Conservation (phyloP, 75 land plant genomes). For the Isoetes taiwanensis region DNA sequence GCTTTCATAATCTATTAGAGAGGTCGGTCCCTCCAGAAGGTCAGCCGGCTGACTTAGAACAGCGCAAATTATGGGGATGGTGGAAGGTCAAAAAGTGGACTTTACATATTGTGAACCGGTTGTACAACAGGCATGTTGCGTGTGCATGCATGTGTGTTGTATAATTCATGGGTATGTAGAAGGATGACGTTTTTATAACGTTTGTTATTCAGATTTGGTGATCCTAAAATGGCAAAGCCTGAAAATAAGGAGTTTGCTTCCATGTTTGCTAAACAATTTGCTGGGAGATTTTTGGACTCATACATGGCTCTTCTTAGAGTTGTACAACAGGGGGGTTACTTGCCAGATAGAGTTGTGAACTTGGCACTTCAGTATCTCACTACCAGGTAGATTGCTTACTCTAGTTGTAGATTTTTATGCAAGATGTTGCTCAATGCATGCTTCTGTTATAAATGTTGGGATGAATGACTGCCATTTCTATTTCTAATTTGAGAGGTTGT, state of each 20-base stretch:
- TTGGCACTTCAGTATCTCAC: constrained; percentile 86
- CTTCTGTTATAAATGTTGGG: no score
- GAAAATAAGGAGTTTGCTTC: constrained; percentile 93
- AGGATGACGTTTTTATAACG: no score
- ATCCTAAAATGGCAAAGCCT: constrained; percentile 77
- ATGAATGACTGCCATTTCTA: no score
- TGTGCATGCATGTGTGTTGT: no score
- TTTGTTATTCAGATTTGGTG: constrained; percentile 66
- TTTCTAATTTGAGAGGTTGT: no score
- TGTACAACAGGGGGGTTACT: constrained; percentile 70
- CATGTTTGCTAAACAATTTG: constrained; percentile 80
- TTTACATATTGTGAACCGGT: constrained; percentile 79
- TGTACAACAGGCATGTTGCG: constrained; percentile 88
- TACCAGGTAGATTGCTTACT: constrained; percentile 80
- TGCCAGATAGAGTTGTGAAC: constrained; percentile 89
- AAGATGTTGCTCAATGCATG: no score
- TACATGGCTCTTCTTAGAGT: constrained; percentile 67
- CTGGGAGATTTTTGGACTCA: constrained; percentile 84
- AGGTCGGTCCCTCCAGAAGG: constrained; percentile 90
- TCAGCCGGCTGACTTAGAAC: constrained; percentile 86
- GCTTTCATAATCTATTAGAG: constrained; percentile 76
- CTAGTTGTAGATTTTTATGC: no score
- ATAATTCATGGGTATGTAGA: no score
- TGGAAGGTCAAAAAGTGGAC: constrained; percentile 99
- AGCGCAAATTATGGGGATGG: constrained; percentile 94